Evolutionary conservation across 495 filamentous ascomycete genomes (phyloP), one percentile per base, ranked within the genome.

Genomic region (Cladorrhinum samala): DNA sequence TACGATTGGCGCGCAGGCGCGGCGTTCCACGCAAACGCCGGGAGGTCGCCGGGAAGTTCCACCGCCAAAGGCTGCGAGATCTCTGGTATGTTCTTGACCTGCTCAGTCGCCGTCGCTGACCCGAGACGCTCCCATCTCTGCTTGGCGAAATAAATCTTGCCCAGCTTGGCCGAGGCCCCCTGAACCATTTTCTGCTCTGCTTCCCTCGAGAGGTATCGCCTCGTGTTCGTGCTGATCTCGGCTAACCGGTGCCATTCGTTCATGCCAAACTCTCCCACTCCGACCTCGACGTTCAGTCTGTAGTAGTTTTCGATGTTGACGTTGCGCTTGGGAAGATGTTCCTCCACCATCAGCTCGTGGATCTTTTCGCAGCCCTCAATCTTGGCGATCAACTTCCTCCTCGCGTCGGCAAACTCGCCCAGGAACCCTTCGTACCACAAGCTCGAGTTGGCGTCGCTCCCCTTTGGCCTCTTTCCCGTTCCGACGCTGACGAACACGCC

Each of bases 191-290:
- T 76, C 63, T 90, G 84, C 33, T 93, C 85, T 11, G 86, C 83
- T 13, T 76, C 72, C 56, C 83, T 83, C 5, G 72, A 69, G n/a
- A 97, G 78, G 64, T 97, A 98, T 50, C 82, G 81, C 39, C 87
- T 80, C 0, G 93, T 97, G 64, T 84, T 88, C 33, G 89, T 96
- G 70, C 86, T 91, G 68, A 98, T 96, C 39, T 97, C 92, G 27
- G 87, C 84, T 13, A 98, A 74, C 3, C 93, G 83, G 63, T 89
- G 83, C 92, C 93, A 98, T 64, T 97, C 93, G 65, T 97, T 97
- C 89, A 98, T 95, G 45, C 88, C 92, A 65, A 96, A 96, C 63
- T 98, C 94, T 39, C 93, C 93, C 19, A 98, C 94, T 0, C 93
- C 94, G 4, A 96, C 87, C 62, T 97, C 92, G 20, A 96, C 93